A percentile compares a stretch with the other conserved stretches of the same genome.
These are phyloP conservation scores for Crithidia expoeki DNA, from an alignment of 208 protist species.

Conservation along the genomic window DNA sequence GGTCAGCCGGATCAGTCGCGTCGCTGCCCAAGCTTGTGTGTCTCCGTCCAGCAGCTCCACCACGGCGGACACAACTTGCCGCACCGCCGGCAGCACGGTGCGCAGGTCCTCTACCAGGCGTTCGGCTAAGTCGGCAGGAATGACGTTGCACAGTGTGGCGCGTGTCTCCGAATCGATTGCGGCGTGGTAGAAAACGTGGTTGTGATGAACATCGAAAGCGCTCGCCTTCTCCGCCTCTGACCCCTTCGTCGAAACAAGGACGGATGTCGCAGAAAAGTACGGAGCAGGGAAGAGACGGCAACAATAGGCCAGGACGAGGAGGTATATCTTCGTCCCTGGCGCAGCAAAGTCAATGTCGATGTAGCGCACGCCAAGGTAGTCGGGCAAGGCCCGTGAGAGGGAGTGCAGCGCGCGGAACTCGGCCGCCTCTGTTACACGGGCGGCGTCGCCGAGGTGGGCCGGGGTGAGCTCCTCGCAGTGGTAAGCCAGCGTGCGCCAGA, in stretches of 20 bases:
- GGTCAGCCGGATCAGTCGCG: conserved; percentile 61
- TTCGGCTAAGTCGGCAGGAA: conserved; percentile 47
- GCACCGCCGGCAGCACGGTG: conserved; percentile 55
- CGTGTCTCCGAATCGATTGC: conserved; percentile 26
- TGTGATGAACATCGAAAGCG: conserved; percentile 20
- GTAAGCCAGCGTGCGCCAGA: conserved; percentile 52
- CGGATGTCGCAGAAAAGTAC: neutral
- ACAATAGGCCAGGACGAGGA: conserved; percentile 77
- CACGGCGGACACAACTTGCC: conserved; percentile 46
- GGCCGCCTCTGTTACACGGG: conserved; percentile 50
- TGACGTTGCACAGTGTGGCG: conserved; percentile 43
- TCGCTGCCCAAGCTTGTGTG: conserved; percentile 35
- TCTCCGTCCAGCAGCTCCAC: conserved; percentile 68
- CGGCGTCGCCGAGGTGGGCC: conserved; percentile 65
- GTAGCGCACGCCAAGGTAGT: conserved; percentile 47
- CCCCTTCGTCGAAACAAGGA: neutral
- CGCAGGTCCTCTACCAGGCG: conserved; percentile 52
- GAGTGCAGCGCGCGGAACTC: conserved; percentile 69
- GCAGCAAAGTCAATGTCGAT: conserved; percentile 70
- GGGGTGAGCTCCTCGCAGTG: conserved; percentile 64
- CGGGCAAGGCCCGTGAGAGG: conserved; percentile 68
- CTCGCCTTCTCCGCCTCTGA: neutral
- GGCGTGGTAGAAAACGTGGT: conserved; percentile 36
- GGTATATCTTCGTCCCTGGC: conserved; percentile 63
- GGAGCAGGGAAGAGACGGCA: conserved; percentile 57